Evolutionary conservation across 345 rosid species (phyloP).

Genomic region (Eucalyptus camaldulensis): DNA sequence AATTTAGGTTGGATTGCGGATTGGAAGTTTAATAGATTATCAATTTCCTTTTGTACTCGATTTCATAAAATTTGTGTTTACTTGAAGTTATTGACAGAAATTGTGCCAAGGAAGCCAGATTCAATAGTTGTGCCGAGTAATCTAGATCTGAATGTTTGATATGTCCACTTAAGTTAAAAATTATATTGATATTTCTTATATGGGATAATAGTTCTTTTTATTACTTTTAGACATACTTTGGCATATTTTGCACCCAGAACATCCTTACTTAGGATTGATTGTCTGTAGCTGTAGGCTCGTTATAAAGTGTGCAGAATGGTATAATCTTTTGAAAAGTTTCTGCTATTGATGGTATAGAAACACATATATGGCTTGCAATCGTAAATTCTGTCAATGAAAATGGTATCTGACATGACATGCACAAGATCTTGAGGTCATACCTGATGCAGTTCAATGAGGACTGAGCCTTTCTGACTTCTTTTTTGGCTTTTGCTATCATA

Average conservation of each 20-base stretch:
- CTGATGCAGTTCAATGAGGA: not conserved
- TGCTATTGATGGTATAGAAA: not conserved
- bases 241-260: not conserved
- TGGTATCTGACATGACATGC: not conserved
- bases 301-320: not conserved
- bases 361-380: not conserved
- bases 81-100: not conserved
- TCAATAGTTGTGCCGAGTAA: not conserved
- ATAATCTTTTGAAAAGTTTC: not conserved
- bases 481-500: not conserved
- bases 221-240: not conserved
- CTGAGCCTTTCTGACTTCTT: not conserved
- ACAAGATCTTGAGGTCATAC: not conserved
- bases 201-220: not conserved
- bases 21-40: not conserved
- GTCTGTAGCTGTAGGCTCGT: not conserved
- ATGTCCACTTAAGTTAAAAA: not conserved
- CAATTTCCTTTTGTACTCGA: not conserved
- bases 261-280: not conserved
- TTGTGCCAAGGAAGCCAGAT: not conserved
- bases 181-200: not conserved
- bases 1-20: not conserved
- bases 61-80: not conserved
- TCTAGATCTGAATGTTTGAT: not conserved
- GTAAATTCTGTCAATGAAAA: not conserved